Conservation (phyloP, 257 asterid genomes). For the Knoxia roxburghii region DNA sequence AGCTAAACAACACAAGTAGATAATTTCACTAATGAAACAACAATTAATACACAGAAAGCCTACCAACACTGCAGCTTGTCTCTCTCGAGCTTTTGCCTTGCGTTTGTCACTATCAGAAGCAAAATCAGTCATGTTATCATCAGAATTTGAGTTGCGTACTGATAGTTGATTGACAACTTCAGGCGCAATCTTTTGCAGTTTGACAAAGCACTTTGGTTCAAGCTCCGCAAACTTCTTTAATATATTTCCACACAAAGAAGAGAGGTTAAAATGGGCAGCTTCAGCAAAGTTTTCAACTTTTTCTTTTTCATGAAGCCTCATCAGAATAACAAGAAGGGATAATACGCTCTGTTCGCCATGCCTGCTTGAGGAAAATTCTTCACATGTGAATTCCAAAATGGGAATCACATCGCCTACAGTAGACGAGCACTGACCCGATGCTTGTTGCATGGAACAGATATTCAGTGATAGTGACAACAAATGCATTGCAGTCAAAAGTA, state of each 20-base stretch:
- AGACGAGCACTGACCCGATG: slow-evolving; percentile 45
- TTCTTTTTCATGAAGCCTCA: slow-evolving; percentile 70
- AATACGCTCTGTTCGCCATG: slow-evolving; percentile 80
- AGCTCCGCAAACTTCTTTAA: slow-evolving; percentile 69
- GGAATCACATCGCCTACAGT: slow-evolving; percentile 58
- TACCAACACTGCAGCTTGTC: slow-evolving; percentile 95
- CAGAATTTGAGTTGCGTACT: slow-evolving; percentile 29
- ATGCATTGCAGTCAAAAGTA: slow-evolving; percentile 73
- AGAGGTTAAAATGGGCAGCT: slow-evolving; percentile 46
- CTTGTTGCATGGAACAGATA: slow-evolving; percentile 57
- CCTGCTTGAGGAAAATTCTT: slow-evolving; percentile 52
- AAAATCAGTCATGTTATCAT: slow-evolving; percentile 28
- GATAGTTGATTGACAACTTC: slow-evolving; percentile 59
- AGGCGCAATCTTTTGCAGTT: slow-evolving; percentile 77
- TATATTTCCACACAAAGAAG: slow-evolving; percentile 50
- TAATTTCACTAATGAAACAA: not conserved
- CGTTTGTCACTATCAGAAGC: slow-evolving; percentile 64
- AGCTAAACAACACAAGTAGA: not conserved
- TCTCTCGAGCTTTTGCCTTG: slow-evolving; percentile 91
- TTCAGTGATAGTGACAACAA: slow-evolving; percentile 80
- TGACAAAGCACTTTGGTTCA: slow-evolving; percentile 66
- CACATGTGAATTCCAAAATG: slow-evolving; percentile 63
- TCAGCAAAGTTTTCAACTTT: slow-evolving; percentile 50
- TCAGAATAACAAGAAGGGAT: slow-evolving; percentile 84
- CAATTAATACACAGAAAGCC: slow-evolving; percentile 23